phyloP scores from a whole-genome alignment of 208 protist species.

The Endotrypanum monterogeii region DNA sequence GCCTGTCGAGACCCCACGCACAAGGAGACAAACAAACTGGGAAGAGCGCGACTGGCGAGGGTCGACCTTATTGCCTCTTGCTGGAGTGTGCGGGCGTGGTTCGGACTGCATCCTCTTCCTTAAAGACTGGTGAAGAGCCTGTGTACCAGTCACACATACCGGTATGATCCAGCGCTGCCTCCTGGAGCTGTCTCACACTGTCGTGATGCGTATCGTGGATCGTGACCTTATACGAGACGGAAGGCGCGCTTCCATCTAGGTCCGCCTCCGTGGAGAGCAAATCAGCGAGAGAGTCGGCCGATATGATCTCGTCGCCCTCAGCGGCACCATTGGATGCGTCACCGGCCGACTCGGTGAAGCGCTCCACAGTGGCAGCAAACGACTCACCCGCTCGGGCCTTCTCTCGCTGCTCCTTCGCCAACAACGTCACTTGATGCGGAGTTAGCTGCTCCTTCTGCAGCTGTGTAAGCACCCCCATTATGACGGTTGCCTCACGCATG shows the following conservation, averaged over 20 bases:
- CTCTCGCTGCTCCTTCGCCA: slow-evolving; percentile 65
- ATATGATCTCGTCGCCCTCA: slow-evolving; percentile 28
- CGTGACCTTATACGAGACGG: slow-evolving; percentile 40
- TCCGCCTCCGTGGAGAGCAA: slow-evolving; percentile 54
- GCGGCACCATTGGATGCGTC: slow-evolving; percentile 10
- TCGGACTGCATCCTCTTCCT: slow-evolving; percentile 18
- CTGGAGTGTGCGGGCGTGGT: slow-evolving; percentile 11
- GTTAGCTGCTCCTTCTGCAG: slow-evolving; percentile 87
- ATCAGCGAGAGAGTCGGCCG: slow-evolving; percentile 66
- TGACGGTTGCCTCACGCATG: slow-evolving; percentile 88
- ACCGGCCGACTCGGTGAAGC: slow-evolving; percentile 1
- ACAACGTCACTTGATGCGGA: slow-evolving; percentile 75
- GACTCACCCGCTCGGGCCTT: slow-evolving; percentile 34
- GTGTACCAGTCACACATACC: slow-evolving; percentile 70
- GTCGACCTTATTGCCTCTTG: neutral
- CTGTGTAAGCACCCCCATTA: slow-evolving; percentile 83
- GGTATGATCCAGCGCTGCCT: slow-evolving; percentile 59
- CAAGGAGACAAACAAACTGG: neutral
- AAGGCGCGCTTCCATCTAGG: slow-evolving; percentile 8
- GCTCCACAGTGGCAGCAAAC: slow-evolving; percentile 47
- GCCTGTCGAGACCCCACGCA: neutral
- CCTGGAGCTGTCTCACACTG: slow-evolving; percentile 59
- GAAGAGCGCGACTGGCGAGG: neutral
- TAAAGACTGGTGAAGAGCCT: slow-evolving; percentile 30
- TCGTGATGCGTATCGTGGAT: slow-evolving; percentile 47